A percentile compares a stretch with the other conserved stretches of the same genome.
Evolutionary conservation across 495 filamentous ascomycete genomes (phyloP).

Genomic region (Penicillium cinerascens): DNA sequence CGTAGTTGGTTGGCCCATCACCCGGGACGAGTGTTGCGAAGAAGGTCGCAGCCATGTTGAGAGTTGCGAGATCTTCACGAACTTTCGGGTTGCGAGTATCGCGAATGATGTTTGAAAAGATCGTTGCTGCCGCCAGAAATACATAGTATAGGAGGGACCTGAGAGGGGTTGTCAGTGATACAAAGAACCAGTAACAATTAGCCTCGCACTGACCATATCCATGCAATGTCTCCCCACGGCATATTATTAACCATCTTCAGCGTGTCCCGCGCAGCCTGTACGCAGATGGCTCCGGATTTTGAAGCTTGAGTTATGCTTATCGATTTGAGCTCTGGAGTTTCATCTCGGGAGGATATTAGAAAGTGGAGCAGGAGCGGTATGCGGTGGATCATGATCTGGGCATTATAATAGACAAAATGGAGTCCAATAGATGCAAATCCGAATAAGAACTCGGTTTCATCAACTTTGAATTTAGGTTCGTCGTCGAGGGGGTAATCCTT

Average conservation of each 20-base stretch:
- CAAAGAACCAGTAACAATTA: not conserved
- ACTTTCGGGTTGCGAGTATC: conserved; percentile 77
- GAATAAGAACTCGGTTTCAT: conserved; percentile 75
- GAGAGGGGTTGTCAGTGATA: conserved; percentile 5
- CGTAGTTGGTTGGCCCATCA: conserved; percentile 68
- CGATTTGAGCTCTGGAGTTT: conserved; percentile 10
- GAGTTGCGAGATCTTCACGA: conserved; percentile 77
- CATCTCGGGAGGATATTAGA: conserved; percentile 42
- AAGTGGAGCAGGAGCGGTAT: conserved; percentile 92
- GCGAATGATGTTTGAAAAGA: conserved; percentile 92
- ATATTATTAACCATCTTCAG: conserved; percentile 90
- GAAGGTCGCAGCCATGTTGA: conserved; percentile 87
- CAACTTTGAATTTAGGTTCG: conserved; percentile 76
- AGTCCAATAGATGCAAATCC: conserved; percentile 84
- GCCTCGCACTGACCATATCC: conserved; percentile 71
- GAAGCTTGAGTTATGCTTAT: conserved; percentile 64
- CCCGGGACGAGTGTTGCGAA: conserved; percentile 64
- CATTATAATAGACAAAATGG: conserved; percentile 94
- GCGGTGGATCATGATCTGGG: conserved; percentile 90
- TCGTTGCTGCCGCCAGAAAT: conserved; percentile 82
- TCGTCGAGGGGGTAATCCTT: conserved; percentile 71
- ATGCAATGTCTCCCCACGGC: conserved; percentile 86
- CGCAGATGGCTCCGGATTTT: conserved; percentile 63
- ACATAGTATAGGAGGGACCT: conserved; percentile 96
- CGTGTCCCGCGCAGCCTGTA: conserved; percentile 82